Evolutionary conservation across 495 filamentous ascomycete species (phyloP), one percentile per base, ranked within the genome.

Genomic region (Penicillium waksmanii): DNA sequence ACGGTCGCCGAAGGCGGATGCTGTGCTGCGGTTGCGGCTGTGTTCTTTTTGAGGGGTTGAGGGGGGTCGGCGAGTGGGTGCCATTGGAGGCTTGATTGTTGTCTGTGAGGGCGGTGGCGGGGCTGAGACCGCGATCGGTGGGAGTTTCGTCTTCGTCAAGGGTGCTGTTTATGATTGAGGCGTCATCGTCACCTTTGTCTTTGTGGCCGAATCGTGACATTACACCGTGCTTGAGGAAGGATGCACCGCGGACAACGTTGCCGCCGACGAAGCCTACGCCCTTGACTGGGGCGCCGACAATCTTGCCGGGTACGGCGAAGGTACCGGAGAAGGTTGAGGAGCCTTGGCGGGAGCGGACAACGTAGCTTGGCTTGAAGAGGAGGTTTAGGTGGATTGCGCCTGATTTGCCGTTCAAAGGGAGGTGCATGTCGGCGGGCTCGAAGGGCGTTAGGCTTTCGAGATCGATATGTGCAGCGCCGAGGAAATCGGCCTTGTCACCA

Each of bases 311-410:
- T 5, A 88, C 81, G 5, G 89, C 86, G 68, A 98, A 97, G 0
- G 93, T 97, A 13, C 95, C 95, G 4, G 86, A 87, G 82, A 99
- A 96, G 4, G 95, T 97, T 3, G 90, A 89, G 0, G 93, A 95
- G 44, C 96, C 95, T 73, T 97, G 91, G 35, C 92, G 85, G 11
- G 91, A 84, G 50, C 96, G 87, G 15, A 87, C 88, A 57, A 99
- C 91, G 65, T 97, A 99, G 74, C 89, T 86, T 3, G 96, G 89
- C 61, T 89, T 94, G 86, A 99, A 99, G n/a, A 96, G 79, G 61
- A 97, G 81, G 58, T 89, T 89, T 53, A 99, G 73, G 36, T 89
- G 85, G 35, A 99, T 80, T 10, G 84, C 81, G 19, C 95, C 95
- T 2, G 89, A 95, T 72, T 96, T 97, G 18, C 95, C 96, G 69